A percentile compares a stretch with the other conserved stretches of the same genome.
phyloP scores from a whole-genome alignment of 352 stramenopile species.

The Globisporangium paddicum region DNA sequence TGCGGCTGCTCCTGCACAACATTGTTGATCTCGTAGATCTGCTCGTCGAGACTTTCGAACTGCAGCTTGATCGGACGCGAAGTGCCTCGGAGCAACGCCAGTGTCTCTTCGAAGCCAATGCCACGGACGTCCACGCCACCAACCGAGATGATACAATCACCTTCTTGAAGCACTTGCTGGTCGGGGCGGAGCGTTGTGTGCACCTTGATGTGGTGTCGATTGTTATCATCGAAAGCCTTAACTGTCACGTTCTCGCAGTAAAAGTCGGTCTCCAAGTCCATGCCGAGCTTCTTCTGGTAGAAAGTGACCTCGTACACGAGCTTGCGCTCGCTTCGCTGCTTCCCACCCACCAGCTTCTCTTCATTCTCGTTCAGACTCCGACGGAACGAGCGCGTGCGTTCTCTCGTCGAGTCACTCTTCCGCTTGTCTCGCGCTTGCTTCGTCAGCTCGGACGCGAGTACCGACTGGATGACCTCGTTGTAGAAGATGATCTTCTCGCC shows the following conservation, averaged over 20 bases:
- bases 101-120: slow-evolving; percentile 83
- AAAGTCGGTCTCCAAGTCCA: slow-evolving; percentile 88
- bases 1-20: slow-evolving; percentile 14
- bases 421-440: slow-evolving; percentile 64
- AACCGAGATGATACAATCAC: slow-evolving; percentile 67
- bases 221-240: slow-evolving; percentile 61
- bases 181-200: slow-evolving; percentile 46
- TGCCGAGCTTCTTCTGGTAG: slow-evolving; percentile 72
- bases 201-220: slow-evolving; percentile 47
- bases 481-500: slow-evolving; percentile 89
- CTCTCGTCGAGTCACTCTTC: slow-evolving; percentile 52
- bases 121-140: slow-evolving; percentile 78
- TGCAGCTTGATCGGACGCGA: slow-evolving; percentile 65
- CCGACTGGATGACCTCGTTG: slow-evolving; percentile 79
- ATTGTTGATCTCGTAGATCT: slow-evolving; percentile 28
- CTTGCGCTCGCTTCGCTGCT: slow-evolving; percentile 35
- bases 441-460: slow-evolving; percentile 67
- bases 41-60: slow-evolving; percentile 80
- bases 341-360: slow-evolving; percentile 24
- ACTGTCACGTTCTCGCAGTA: slow-evolving; percentile 87
- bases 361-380: slow-evolving; percentile 65
- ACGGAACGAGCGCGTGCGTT: slow-evolving; percentile 67
- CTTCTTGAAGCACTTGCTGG: slow-evolving; percentile 70
- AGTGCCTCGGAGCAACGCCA: slow-evolving; percentile 73
- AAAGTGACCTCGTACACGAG: slow-evolving; percentile 82